Evolutionary conservation across 495 filamentous ascomycete genomes (phyloP).

Genomic region (Xylaria sp.): DNA sequence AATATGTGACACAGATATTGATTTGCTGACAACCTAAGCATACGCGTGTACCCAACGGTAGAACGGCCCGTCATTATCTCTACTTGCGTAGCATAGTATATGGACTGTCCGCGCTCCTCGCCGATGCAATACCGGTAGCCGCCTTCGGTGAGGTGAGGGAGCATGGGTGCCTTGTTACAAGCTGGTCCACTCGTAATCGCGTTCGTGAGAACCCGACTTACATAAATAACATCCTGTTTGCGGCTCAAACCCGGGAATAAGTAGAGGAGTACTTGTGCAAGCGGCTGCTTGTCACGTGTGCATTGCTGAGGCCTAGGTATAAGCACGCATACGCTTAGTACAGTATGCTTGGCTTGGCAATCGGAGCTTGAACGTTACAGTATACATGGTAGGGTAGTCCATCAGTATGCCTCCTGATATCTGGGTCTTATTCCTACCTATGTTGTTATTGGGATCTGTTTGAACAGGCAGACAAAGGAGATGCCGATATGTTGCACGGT

Average conservation of each 20-base stretch:
- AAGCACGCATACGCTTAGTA: no score
- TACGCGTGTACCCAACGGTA: not conserved
- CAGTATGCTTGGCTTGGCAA: not conserved
- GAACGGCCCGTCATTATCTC: not conserved
- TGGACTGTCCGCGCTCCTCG: not conserved
- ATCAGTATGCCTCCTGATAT: no score
- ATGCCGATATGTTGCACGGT: constrained; percentile 3
- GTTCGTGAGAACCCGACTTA: not conserved
- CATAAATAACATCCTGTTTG: not conserved
- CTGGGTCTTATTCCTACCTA: no score
- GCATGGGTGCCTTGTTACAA: not conserved
- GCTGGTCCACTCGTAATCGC: not conserved
- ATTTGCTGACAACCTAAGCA: not conserved
- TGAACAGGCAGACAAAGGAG: not conserved
- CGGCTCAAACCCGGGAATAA: constrained; percentile 14
- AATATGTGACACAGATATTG: constrained; percentile 5
- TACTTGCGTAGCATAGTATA: no score
- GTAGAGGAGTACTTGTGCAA: not conserved
- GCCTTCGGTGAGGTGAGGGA: not conserved
- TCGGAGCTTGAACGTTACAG: no score
- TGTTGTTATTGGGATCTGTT: no score
- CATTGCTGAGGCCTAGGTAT: not conserved
- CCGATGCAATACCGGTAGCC: not conserved
- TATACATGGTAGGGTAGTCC: no score
- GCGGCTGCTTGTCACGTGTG: not conserved